Base-by-base conservation (phyloP, 2,329 filamentous ascomycete species). In the Penicillium sp. region DNA sequence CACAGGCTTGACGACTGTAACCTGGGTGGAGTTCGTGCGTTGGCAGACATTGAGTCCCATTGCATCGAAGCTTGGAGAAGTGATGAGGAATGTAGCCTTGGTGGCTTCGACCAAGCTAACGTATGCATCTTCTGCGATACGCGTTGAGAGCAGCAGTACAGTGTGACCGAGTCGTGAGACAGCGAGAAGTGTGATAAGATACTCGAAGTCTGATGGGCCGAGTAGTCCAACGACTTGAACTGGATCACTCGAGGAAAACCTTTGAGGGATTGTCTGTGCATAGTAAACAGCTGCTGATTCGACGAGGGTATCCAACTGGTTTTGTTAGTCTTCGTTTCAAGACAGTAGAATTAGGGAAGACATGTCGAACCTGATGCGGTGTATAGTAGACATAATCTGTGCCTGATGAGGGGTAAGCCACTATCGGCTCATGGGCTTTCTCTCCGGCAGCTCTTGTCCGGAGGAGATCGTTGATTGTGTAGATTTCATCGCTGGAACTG, bases 321-420 rank as follows among this genome's bases (percentile, higher is more conserved):
- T 23, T 16, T 3, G 37, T 51, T 26, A 44, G 28, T 42, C 5
- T 14, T 13, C 11, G 3, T 19, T 13, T 3, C 14, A 19, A 13
- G n/a, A n/a, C n/a, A 29, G 9, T 44, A 3, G 37, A 24, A 13
- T 19, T 16, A 23, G 13, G 16, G 18, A 11, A 7, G 16, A 3
- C 10, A 24, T 24, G 6, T n/a, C 37, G 14, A 31, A 50, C 36
- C 47, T 45, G 42, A 11, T 45, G 28, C 21, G 42, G 42, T 16
- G 42, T 57, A 79, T 79, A 1, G 76, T 82, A 48, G 21, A 31
- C 21, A 26, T 39, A 54, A n/a, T 39, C 28, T 24, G 29, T 48
- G 26, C 51, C 23, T 33, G 37, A 43, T 9, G 23, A 54, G 9
- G 48, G 48, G 49, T 49, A 49, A 1, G 51, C 51, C 28, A 54